Evolutionary conservation across 345 rosid genomes (phyloP).

Genomic region (Camelina hispida): DNA sequence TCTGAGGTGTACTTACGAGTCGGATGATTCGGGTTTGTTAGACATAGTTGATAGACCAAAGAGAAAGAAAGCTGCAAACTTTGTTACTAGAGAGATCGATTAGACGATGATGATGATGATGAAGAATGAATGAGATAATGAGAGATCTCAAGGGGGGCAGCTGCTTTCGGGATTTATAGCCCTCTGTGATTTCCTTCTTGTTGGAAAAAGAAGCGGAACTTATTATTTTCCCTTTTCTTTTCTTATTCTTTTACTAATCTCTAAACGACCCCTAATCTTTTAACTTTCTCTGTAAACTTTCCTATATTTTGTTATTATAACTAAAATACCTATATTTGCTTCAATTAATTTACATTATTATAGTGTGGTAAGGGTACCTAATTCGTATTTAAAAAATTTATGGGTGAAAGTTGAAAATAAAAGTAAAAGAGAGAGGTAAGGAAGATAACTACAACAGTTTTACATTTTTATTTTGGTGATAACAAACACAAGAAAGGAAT

Average conservation of each 20-base stretch:
- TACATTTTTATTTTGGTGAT: conserved; percentile 17
- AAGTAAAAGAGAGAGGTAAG: not conserved
- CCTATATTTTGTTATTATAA: not conserved
- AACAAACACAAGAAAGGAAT: conserved; percentile 38
- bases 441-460: not conserved
- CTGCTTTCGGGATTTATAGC: conserved; percentile 30
- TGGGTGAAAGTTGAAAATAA: not conserved
- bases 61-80: not conserved
- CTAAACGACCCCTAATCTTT: not conserved
- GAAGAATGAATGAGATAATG: conserved; percentile 7
- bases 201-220: conserved; percentile 51
- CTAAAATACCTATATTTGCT: not conserved
- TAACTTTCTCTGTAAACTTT: not conserved
- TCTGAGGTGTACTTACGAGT: conserved; percentile 70
- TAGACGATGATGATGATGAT: conserved; percentile 13
- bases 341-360: not conserved
- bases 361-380: not conserved
- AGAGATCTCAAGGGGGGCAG: conserved; percentile 28
- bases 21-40: conserved; percentile 82
- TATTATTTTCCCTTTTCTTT: not conserved
- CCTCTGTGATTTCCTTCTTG: conserved; percentile 49
- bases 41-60: conserved; percentile 54
- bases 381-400: not conserved
- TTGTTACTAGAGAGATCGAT: conserved; percentile 22
- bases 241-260: not conserved